Evolutionary conservation across 768 basidiomycete genomes (phyloP), one percentile per base, ranked within the genome.

Genomic region (Naganishia onofrii): DNA sequence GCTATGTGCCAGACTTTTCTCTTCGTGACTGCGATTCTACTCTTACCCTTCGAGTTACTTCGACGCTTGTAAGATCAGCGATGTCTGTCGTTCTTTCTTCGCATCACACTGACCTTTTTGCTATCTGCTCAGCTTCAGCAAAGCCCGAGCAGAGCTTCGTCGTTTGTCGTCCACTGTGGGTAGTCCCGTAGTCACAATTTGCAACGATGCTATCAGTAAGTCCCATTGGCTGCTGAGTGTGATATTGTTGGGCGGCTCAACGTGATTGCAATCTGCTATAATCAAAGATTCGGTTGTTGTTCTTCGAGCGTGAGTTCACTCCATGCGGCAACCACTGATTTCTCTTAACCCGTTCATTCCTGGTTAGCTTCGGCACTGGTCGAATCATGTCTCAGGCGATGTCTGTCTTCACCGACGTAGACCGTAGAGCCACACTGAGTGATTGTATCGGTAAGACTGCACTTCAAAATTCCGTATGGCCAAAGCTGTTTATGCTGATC

Each of bases 171-270:
- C 75, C 0, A 69, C 71, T 5, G 72, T 75, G 2, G 66, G 65
- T 2, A 74, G 74, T 12, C 77, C 78, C 4, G 51, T 78, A 0
- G 70, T 75, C 48, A 72, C 76, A 1, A 68, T 77, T 10, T 79
- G 76, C 70, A 72, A 77, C 58, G 78, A 79, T 60, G 70, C 75
- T 0, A 76, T 77, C n/a, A 75, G 76, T 23, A 74, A 73, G 60
- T 63, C 38, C 1, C n/a, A n/a, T n/a, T 42, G 17, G 9, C 2
- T 3, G 36, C 15, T 26, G 10, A 4, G 13, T 19, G 9, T 57
- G n/a, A 8, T 38, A n/a, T 42, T 21, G 8, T 12, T 42, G 38
- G 42, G 19, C 13, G n/a, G 38, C 60, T 26, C 19, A 51, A 3
- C 48, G 23, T 3, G 13, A 26, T n/a, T 6, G 48, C 21, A 17